Base-by-base conservation (phyloP, 257 asterid genomes). In the Salvia miltiorrhiza region DNA sequence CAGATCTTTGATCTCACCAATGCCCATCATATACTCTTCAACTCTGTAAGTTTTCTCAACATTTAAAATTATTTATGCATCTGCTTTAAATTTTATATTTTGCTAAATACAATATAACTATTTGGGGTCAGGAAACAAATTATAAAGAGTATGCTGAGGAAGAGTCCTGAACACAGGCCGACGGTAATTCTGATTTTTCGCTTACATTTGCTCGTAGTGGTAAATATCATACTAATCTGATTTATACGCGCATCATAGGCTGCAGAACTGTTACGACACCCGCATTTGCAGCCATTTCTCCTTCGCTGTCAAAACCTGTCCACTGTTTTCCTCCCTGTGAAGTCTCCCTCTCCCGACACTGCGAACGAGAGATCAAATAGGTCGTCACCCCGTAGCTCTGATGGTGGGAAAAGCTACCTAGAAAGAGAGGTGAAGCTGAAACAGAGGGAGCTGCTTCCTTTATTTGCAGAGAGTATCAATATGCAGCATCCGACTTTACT, bases 161-260 rank as follows among this genome's bases (percentile, higher is more conserved):
- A 80, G 82, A 79, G 94, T 63, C 96, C 98, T 0, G 97, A 89
- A 62, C 96, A 91, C 70, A 80, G 99, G 83, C 97, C 99, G 41
- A 89, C 96, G 21, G 96, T 93, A 72, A 78, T 81, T 72, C 70
- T 72, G 19, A 55, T 11, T 21, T 28, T 35, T n/a, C 19, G 37
- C 16, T 3, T 62, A 48, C 47, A 35, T 60, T 52, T 41, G 20
- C 41, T 39, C n/a, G 7, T 12, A 3, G 17, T 24, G 45, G 23
- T 4, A 71, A 61, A 16, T 45, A 9, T 35, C 10, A 1, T 48
- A 44, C 12, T 78, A 41, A 80, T 67, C 39, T 16, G 23, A n/a
- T 7, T 11, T 55, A n/a, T 57, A 20, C 47, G 45, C 24, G 16
- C 58, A 26, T 57, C 47, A 57, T 65, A 93, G 97, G 90, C 97